Evolutionary conservation across 106 monocot species (phyloP).

Genomic region (Agapanthus africanus): DNA sequence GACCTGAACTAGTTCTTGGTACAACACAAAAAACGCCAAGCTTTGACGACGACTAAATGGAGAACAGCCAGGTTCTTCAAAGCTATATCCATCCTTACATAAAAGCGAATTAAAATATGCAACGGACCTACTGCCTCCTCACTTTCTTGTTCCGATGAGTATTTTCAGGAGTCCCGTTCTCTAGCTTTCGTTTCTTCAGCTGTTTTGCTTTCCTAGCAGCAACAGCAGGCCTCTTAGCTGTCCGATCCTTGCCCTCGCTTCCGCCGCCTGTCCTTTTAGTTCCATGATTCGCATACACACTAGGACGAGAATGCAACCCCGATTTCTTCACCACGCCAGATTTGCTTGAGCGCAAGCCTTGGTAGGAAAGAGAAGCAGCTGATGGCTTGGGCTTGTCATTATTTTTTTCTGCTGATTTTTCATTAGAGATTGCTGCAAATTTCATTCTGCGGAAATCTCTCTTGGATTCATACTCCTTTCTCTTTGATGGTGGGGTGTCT

Average conservation of each 20-base stretch:
- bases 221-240: constrained; percentile 67
- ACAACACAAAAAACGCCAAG: no score
- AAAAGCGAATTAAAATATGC: no score
- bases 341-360: constrained; percentile 74
- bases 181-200: constrained; percentile 60
- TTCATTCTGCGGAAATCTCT: constrained; percentile 20
- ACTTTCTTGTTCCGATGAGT: constrained; percentile 49
- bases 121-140: constrained; percentile 28
- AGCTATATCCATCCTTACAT: no score
- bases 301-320: background rate
- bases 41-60: no score
- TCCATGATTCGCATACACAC: background rate
- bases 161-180: constrained; percentile 40
- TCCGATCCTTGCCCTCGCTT: constrained; percentile 13
- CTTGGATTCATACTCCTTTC: constrained; percentile 5
- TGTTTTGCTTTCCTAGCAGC: constrained; percentile 80
- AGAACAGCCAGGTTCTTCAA: no score
- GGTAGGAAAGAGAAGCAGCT: constrained; percentile 51
- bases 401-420: constrained; percentile 13
- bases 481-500: constrained; percentile 43
- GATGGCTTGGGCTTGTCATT: constrained; percentile 25
- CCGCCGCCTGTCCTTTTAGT: constrained; percentile 4
- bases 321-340: constrained; percentile 57
- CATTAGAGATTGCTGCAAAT: constrained; percentile 4
- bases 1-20: no score